Evolutionary conservation across 192 early-diverging fungal genomes (phyloP), one percentile per base, ranked within the genome.

Genomic region (Coemansia pectinata): DNA sequence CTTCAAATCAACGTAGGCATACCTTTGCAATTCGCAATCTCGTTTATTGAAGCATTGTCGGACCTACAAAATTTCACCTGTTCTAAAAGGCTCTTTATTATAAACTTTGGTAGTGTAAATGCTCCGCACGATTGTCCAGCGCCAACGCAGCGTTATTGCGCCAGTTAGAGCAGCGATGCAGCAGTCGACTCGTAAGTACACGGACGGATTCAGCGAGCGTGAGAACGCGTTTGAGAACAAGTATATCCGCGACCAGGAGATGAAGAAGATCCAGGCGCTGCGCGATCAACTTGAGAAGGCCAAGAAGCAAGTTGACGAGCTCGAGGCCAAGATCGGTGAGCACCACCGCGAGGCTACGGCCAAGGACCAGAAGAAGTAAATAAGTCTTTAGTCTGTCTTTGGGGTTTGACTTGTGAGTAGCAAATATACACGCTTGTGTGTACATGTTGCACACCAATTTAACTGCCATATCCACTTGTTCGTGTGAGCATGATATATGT

Each of bases 221-320:
- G 82, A 84, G 75, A 72, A 60, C 17, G 82, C 82, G 0, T 66
- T 71, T 11, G 82, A 84, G 72, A 84, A 79, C 82, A 72, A 72
- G 77, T 84, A 79, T 53, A 74, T 79, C 33, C 82, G 67, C 74
- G 68, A 84, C 38, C 72, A 66, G 65, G 73, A 84, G 69, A 64
- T 53, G 67, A 74, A 66, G 36, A 61, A 84, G 71, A 31, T 84
- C 34, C 36, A 70, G 73, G 62, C 60, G 1, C 67, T 84, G 40
- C 59, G 68, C 38, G 69, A 67, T 53, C 60, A 79, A 68, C 77
- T 84, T 21, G 71, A 60, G 4, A 62, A 70, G 62, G 71, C 68
- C n/a, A 36, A 76, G 77, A 68, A 79, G 62, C 45, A 74, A 40
- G 48, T 69, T 29, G 65, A 71, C 12, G 71, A 76, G 34, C 63